phyloP scores from a whole-genome alignment of 192 early-diverging fungal species.

The Rhizoclosmatium sp. region DNA sequence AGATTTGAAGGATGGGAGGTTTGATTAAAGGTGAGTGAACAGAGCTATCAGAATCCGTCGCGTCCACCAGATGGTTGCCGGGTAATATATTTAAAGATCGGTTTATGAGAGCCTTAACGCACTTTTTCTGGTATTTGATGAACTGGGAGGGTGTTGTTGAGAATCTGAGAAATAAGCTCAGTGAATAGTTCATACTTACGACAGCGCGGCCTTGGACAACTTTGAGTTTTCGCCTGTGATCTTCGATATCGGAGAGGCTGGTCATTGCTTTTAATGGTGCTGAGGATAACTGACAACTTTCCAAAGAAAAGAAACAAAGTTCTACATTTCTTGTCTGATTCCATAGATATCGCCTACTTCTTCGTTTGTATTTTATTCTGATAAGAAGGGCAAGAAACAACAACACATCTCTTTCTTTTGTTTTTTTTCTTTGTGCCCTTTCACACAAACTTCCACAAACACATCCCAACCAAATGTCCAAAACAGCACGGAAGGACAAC shows the following conservation, averaged over 20 bases:
- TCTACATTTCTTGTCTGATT: no score
- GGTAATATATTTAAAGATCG: background rate
- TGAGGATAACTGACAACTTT: no score
- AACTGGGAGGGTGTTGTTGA: background rate
- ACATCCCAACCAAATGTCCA: background rate
- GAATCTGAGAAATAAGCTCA: background rate
- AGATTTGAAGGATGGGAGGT: background rate
- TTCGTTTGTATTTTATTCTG: background rate
- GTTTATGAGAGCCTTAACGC: background rate
- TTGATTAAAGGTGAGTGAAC: background rate
- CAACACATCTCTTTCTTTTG: background rate
- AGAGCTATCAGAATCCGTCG: background rate
- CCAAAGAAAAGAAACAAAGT: no score
- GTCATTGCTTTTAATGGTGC: background rate
- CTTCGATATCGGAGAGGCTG: background rate
- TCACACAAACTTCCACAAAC: background rate
- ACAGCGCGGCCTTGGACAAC: background rate
- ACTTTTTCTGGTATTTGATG: background rate
- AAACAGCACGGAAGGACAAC: background rate
- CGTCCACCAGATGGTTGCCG: background rate
- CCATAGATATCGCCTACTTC: no score
- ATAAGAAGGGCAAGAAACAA: background rate
- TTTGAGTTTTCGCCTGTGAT: constrained; percentile 6
- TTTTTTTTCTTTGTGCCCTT: background rate
- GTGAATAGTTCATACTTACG: background rate